Evolutionary conservation across 2,329 filamentous ascomycete genomes (phyloP).

Genomic region (Ascosphaera apis): DNA sequence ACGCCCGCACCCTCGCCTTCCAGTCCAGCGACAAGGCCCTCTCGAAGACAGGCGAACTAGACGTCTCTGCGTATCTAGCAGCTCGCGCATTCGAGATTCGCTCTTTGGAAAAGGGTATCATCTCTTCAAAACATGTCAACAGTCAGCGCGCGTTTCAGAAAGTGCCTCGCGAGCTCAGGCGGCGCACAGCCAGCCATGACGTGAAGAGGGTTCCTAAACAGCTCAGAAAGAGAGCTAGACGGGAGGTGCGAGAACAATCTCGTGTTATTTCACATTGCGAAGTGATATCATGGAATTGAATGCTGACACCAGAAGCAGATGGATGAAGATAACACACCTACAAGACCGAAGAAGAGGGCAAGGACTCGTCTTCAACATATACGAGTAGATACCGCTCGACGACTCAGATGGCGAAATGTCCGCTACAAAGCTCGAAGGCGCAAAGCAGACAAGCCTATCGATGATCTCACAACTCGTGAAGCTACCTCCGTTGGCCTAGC

Average conservation of each 20-base stretch:
- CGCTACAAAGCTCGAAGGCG: slow-evolving; percentile 23
- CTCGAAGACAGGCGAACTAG: slow-evolving; percentile 50
- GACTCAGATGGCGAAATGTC: slow-evolving; percentile 36
- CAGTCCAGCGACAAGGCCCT: slow-evolving; percentile 23
- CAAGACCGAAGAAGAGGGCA: slow-evolving; percentile 13
- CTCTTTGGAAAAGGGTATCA: slow-evolving; percentile 63
- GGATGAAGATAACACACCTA: slow-evolving; percentile 75
- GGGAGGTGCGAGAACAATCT: slow-evolving; percentile 24
- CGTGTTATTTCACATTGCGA: slow-evolving; percentile 1
- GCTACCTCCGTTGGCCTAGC: slow-evolving; percentile 8
- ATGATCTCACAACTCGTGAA: slow-evolving; percentile 7
- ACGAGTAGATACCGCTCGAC: slow-evolving; percentile 53
- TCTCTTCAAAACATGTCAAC: slow-evolving; percentile 40
- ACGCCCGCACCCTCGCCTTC: slow-evolving; percentile 21
- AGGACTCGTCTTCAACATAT: slow-evolving; percentile 16
- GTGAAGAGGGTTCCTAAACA: slow-evolving; percentile 67
- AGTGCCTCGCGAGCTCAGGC: slow-evolving; percentile 60
- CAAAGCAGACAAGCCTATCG: slow-evolving; percentile 11
- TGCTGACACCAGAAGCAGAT: slow-evolving; percentile 32
- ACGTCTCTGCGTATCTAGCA: slow-evolving; percentile 63
- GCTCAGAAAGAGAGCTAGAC: slow-evolving; percentile 43
- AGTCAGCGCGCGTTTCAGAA: slow-evolving; percentile 68
- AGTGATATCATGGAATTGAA: not conserved
- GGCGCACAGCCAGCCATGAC: slow-evolving; percentile 87
- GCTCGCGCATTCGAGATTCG: slow-evolving; percentile 77